Base-by-base conservation (phyloP, 495 filamentous ascomycete species). In the Penicillium canariense region DNA sequence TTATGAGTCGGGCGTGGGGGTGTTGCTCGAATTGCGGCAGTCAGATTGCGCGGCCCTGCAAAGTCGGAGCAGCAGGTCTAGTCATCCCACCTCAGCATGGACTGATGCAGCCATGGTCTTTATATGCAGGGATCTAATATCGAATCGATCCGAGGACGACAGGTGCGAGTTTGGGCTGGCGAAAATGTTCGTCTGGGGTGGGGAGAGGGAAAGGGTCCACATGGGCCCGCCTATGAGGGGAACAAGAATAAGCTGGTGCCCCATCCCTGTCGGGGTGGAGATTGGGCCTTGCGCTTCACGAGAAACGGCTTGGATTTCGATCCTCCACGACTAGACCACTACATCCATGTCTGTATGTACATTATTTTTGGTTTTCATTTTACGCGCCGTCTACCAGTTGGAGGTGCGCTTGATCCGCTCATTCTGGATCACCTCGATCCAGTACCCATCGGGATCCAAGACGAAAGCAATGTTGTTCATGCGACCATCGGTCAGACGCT, bases 381-480 rank as follows among this genome's bases (percentile, higher is more conserved):
- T 11, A 8, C 40, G 15, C 27, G 20, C 18, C 17, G 15, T 50
- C 39, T 68, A 78, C 74, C 72, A 76, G 60, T 81, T 77, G 30
- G 69, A 69, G 28, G 67, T 72, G 27, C 64, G 72, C 66, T 79
- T 81, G 43, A 81, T 52, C 20, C 71, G 68, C 68, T 83, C 72
- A 53, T 84, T 84, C 76, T 96, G 90, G 46, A 96, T 84, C 49
- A 96, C 74, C 76, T 97, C 91, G 52, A 96, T 82, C 89, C 90
- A 94, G 67, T 96, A 96, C 23, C 83, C 84, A 72, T 98, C 94
- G 0, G 94, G 94, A 68, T 98, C 93, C 9, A 96, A 76, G 18
- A 97, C 68, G 68, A 97, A 97, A 0, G 94, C 94, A n/a, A 97
- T 85, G 63, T 91, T 88, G 81, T 88, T 91, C 91, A 96, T 96